phyloP scores from a whole-genome alignment of 352 stramenopile species.

The Saprolegnia diclina region DNA sequence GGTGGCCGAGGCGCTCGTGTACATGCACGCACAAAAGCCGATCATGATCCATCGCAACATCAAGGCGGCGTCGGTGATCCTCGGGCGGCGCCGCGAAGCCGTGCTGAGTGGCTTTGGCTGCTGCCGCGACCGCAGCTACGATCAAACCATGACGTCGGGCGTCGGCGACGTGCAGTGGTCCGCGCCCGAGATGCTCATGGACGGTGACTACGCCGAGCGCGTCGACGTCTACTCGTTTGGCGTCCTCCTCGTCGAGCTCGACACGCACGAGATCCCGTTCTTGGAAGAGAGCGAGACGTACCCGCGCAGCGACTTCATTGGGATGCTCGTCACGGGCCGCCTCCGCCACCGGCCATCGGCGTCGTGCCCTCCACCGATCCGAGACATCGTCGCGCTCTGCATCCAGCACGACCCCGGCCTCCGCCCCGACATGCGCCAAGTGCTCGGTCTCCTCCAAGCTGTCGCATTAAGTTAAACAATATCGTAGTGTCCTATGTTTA shows the following conservation, averaged over 20 bases:
- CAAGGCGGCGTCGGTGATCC: conserved; percentile 34
- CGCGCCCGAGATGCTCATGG: conserved; percentile 40
- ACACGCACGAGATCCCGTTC: conserved; percentile 35
- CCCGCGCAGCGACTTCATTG: conserved; percentile 9
- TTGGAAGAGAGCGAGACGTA: conserved; percentile 32
- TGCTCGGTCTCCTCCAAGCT: neutral
- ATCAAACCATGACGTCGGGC: conserved; percentile 39
- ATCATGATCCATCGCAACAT: conserved; percentile 33
- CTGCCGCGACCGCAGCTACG: conserved; percentile 32
- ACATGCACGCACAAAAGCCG: conserved; percentile 30
- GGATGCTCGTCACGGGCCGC: neutral
- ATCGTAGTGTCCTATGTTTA: neutral
- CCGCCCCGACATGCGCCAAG: conserved; percentile 4
- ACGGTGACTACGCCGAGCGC: conserved; percentile 36
- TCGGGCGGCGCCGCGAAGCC: conserved; percentile 41
- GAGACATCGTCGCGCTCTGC: neutral
- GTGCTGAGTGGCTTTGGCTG: conserved; percentile 51
- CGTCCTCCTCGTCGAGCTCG: conserved; percentile 33
- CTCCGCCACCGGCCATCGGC: conserved; percentile 2
- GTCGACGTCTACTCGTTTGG: conserved; percentile 39
- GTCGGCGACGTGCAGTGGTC: conserved; percentile 43
- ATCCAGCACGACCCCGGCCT: conserved; percentile 3
- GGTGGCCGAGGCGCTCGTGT: conserved; percentile 29
- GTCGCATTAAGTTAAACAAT: neutral
- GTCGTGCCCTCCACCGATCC: neutral